Evolutionary conservation across 139 green algal species (phyloP), one percentile per base, ranked within the genome.

Genomic region (Desmodesmus armatus): DNA sequence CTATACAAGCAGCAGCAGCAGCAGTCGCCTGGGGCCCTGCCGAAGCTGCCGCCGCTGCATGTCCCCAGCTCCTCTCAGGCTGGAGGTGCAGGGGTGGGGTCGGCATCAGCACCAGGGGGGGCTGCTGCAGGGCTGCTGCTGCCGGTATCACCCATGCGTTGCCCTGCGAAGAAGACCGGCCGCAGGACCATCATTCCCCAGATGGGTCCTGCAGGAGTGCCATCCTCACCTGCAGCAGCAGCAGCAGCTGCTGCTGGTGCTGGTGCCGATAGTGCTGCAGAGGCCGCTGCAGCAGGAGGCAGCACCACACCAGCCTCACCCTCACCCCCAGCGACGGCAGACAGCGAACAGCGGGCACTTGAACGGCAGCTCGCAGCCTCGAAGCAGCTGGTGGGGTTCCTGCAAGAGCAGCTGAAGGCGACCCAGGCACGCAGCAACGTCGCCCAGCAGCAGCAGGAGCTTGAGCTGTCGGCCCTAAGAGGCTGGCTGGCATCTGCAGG

Each of bases 401-500:
- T 82, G 25, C 55, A 82, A 37, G n/a, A 72, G 76, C 55, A 73
- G 55, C 76, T 82, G 37, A 53, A 82, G 76, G 53, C 71, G 9
- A 37, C 55, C 0, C 62, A 37, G 11, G 23, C 37, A 35, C 44
- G 72, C 37, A 39, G 21, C n/a, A 33, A 35, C 29, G 53, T 33
- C 9, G 4, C 35, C 17, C 25, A 35, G 1, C 53, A 82, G 76
- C 76, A 82, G 37, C 76, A 82, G 35, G 31, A 82, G 31, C 27
- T 55, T 2, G 41, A 82, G n/a, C 35, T 40, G 0, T 31, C 35
- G 6, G 55, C 71, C 19, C 7, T 82, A 55, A 9, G 41, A 7
- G 17, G 63, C 19, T 40, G 76, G 55, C 76, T 82, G 3, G 31
- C 41, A n/a, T 53, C 76, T 6, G 76, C 76, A 60, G 76, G 72